Evolutionary conservation across 257 asterid genomes (phyloP).

Genomic region (Nicotiana attenuata): DNA sequence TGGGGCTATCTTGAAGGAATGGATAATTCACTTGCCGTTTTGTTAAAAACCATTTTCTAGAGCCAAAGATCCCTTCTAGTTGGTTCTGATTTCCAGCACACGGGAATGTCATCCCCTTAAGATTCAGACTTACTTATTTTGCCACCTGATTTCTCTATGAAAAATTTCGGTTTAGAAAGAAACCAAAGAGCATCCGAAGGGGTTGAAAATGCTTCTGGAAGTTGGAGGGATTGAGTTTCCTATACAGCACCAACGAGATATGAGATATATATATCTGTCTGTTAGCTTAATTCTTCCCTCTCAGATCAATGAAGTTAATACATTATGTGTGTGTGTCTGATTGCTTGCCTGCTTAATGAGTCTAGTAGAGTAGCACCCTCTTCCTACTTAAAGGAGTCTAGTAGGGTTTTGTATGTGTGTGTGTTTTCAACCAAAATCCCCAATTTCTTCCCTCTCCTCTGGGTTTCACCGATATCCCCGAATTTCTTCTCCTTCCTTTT

Average conservation of each 20-base stretch:
- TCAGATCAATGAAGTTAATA: too few species aligned
- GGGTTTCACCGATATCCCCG: not conserved
- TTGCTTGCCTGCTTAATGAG: too few species aligned
- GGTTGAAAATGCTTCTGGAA: not conserved
- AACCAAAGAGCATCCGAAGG: not conserved
- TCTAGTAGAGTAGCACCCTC: not conserved
- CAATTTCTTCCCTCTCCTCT: not conserved
- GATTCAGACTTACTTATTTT: not conserved
- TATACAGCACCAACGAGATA: not conserved
- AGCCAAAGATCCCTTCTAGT: not conserved
- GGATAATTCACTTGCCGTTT: not conserved
- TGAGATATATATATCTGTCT: too few species aligned
- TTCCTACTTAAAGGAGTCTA: too few species aligned
- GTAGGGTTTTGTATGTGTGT: too few species aligned
- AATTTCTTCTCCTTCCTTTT: not conserved
- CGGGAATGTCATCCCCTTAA: not conserved
- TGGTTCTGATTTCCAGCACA: not conserved
- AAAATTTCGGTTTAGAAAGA: not conserved
- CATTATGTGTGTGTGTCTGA: too few species aligned
- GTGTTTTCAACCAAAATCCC: not conserved
- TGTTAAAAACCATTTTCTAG: not conserved
- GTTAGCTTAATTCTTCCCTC: too few species aligned
- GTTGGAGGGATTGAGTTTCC: not conserved
- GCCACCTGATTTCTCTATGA: not conserved
- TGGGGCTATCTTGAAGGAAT: not conserved